phyloP scores from a whole-genome alignment of 352 stramenopile genomes.

The Phytopythium ostracodes region DNA sequence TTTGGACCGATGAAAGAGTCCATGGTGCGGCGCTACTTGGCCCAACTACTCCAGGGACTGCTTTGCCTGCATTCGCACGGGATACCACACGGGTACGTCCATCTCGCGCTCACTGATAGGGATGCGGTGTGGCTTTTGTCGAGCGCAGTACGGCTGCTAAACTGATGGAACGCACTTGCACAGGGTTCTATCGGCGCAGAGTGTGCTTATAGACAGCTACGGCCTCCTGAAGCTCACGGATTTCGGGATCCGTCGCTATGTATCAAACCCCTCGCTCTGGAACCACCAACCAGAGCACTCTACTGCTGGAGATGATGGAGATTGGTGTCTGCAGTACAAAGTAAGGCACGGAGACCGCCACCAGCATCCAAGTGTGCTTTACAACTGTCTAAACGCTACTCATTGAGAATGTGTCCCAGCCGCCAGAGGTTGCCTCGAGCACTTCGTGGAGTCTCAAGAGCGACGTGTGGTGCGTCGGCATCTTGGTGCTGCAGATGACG shows the following conservation, averaged over 20 bases:
- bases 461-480: slow-evolving; percentile 55
- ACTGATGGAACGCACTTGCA: not conserved
- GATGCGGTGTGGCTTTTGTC: too few species aligned
- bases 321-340: slow-evolving; percentile 22
- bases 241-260: slow-evolving; percentile 32
- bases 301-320: not conserved
- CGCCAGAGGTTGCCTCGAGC: slow-evolving; percentile 23
- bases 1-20: slow-evolving; percentile 75
- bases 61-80: slow-evolving; percentile 41
- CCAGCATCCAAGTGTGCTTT: not conserved
- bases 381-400: not conserved
- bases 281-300: not conserved
- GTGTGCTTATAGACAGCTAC: slow-evolving; percentile 57
- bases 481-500: slow-evolving; percentile 55
- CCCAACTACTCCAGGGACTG: slow-evolving; percentile 52
- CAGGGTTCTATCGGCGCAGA: slow-evolving; percentile 41
- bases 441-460: slow-evolving; percentile 22
- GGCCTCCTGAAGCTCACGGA: slow-evolving; percentile 50
- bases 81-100: slow-evolving; percentile 40
- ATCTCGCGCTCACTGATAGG: not conserved
- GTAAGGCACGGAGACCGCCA: slow-evolving; percentile 1
- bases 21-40: slow-evolving; percentile 61
- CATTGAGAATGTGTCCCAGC: slow-evolving; percentile 6
- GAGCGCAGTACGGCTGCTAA: not conserved
- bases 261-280: not conserved